These are phyloP conservation scores for Rubia yunnanensis DNA, from an alignment of 257 asterid genomes.

Conservation along the genomic window DNA sequence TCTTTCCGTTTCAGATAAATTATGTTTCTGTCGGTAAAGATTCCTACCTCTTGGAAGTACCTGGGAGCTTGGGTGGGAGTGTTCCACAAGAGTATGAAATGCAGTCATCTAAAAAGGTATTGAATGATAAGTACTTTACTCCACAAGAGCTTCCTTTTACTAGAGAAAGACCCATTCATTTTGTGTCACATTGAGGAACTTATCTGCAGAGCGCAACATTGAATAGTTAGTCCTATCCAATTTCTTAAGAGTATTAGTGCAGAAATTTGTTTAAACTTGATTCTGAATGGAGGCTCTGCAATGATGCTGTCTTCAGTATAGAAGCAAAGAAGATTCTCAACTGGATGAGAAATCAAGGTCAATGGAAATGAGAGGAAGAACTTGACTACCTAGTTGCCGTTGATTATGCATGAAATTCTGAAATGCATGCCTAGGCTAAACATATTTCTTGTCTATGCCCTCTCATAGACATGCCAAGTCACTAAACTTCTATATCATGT, in stretches of 20 bases:
- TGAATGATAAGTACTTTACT: not conserved
- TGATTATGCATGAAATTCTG: not conserved
- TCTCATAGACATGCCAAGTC: not conserved
- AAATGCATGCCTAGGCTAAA: not conserved
- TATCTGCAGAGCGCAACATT: not conserved
- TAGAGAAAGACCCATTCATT: not conserved
- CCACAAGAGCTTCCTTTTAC: not conserved
- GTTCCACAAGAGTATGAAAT: slow-evolving; percentile 77
- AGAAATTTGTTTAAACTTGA: not conserved
- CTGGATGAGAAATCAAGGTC: not conserved
- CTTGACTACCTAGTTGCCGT: not conserved
- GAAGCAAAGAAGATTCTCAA: not conserved
- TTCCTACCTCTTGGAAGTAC: slow-evolving; percentile 85
- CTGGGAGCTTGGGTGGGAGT: slow-evolving; percentile 58
- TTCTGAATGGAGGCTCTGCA: not conserved
- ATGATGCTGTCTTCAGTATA: not conserved
- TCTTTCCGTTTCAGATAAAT: slow-evolving; percentile 41
- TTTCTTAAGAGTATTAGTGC: not conserved
- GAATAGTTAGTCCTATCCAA: not conserved
- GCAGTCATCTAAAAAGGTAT: slow-evolving; percentile 85
- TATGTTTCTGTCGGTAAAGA: slow-evolving; percentile 88
- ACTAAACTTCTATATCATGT: not conserved
- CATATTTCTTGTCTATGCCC: not conserved
- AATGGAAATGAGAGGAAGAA: not conserved
- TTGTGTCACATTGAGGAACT: not conserved